Evolutionary conservation across 140 eudicot genomes (phyloP), one percentile per base, ranked within the genome.

Genomic region (Flaveria floridana): DNA sequence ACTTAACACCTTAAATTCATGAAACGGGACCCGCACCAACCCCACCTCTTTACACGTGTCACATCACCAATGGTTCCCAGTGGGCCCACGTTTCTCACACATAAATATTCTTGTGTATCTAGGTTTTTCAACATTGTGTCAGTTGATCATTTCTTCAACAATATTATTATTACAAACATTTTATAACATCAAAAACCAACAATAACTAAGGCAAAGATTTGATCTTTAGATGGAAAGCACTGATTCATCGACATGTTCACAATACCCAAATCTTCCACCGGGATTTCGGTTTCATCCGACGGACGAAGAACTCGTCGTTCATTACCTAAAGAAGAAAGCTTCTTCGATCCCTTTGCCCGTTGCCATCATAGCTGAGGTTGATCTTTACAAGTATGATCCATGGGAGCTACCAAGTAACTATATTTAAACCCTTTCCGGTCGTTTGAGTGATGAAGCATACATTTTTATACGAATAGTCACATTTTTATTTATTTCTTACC

Each of bases 231-330:
- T 87, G 92, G 89, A 87, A 72, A 82, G 89, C 81, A 84, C 87
- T 7, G 86, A 85, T 80, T 84, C 92, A 23, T 77, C 85, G 20
- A 65, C 78, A 51, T 76, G 82, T 65, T 76, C 83, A 11, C 87
- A 78, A 20, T 80, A 74, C 71, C 85, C 88, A 7, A 80, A 76
- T 63, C 85, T 87, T 44, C 94, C 94, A 39, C 89, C 94, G 0
- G 94, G 94, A 6, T 87, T 87, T 70, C 84, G 90, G 18, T 87
- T 87, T 78, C 93, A 87, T 68, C 93, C 92, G 1, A 87, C 92
- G 0, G 92, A 87, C 70, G 89, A 87, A 76, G 93, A 87, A 78
- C 89, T 87, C 0, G 85, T 87, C 0, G 84, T 85, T 66, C 88
- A 87, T 57, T 87, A 87, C 70, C 72, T 87, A 41, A 76, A 77